Evolutionary conservation across 129 eudicot species (phyloP).

Genomic region (Flaveria ramosissima): DNA sequence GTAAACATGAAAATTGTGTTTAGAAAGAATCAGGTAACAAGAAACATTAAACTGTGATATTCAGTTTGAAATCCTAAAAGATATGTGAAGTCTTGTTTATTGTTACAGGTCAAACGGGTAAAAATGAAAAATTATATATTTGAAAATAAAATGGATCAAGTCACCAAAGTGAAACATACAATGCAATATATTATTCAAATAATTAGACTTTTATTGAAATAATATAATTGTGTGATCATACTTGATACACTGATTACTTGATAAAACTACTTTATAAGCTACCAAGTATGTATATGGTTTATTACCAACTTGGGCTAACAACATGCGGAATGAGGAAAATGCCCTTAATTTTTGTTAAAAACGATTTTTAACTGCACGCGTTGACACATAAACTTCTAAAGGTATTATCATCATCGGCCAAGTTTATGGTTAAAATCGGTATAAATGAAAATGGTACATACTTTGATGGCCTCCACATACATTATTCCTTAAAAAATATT

Average conservation of each 20-base stretch:
- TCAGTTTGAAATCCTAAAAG: too few relatives aligned
- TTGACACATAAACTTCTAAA: neutral
- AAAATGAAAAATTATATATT: neutral
- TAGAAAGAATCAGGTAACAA: neutral
- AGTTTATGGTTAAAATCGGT: neutral
- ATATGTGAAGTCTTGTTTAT: neutral
- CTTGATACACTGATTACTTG: neutral
- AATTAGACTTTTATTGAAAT: neutral
- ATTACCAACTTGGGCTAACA: neutral
- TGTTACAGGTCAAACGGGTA: neutral
- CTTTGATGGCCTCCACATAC: neutral
- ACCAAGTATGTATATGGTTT: neutral
- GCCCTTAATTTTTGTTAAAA: neutral
- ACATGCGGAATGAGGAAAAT: neutral
- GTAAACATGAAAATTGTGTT: constrained; percentile 23
- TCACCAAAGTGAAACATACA: neutral
- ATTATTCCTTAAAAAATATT: neutral
- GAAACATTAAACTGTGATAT: neutral
- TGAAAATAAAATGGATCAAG: neutral
- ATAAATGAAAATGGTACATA: neutral
- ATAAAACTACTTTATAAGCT: neutral
- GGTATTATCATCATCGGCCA: neutral
- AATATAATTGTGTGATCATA: neutral
- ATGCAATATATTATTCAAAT: neutral
- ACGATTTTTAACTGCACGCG: neutral